Evolutionary conservation across 78 protist species (phyloP).

Genomic region (Guillardia theta): DNA sequence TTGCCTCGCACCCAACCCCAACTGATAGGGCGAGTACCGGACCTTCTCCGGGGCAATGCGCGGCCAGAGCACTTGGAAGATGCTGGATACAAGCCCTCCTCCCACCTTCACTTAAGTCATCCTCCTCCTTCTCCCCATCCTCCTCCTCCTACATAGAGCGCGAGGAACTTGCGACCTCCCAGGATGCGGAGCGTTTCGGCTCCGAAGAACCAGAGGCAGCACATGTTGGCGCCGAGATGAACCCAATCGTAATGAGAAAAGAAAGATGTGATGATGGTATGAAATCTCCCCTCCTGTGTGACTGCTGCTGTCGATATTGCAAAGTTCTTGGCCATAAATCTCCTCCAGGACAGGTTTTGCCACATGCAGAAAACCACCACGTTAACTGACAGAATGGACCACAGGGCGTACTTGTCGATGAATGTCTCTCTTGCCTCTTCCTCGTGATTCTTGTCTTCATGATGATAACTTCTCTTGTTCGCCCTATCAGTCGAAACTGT

Average conservation of each 20-base stretch:
- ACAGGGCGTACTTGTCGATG: background rate
- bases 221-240: slow-evolving; percentile 16
- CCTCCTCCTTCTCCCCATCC: background rate
- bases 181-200: background rate
- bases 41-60: background rate
- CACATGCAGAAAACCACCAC: background rate
- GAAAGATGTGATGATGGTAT: background rate
- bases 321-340: slow-evolving; percentile 26
- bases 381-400: background rate
- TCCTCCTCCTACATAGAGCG: background rate
- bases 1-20: background rate
- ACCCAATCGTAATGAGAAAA: background rate
- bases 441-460: too few relatives aligned
- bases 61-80: background rate
- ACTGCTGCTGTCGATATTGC: background rate
- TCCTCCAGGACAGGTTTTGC: background rate
- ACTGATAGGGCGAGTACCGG: background rate
- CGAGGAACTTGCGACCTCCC: background rate
- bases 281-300: background rate
- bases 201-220: background rate
- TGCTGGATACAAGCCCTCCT: background rate
- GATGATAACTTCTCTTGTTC: too few relatives aligned
- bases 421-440: background rate
- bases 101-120: background rate
- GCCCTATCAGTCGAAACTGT: too few relatives aligned